A percentile compares a stretch with the other conserved stretches of the same genome.
phyloP scores from a whole-genome alignment of 371 early-diverging fungal species.

The Choanephora cucurbitarum region DNA sequence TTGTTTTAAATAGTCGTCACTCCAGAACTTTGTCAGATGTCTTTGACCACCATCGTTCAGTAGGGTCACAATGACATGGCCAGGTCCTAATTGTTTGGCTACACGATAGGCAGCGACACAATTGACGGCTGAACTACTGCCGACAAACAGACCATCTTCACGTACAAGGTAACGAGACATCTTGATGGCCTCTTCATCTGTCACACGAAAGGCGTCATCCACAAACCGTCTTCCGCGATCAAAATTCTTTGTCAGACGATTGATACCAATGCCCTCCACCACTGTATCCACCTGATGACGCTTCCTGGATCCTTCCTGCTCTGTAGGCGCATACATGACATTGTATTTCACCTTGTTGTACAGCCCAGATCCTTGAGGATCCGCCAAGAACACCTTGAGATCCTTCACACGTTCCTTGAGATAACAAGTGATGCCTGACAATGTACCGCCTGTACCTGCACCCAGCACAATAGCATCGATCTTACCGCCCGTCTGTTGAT shows the following conservation, averaged over 20 bases:
- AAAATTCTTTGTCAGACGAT: constrained; percentile 92
- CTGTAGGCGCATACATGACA: constrained; percentile 85
- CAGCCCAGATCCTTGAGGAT: constrained; percentile 93
- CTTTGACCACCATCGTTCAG: constrained; percentile 85
- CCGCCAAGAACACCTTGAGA: constrained; percentile 80
- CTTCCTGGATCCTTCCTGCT: constrained; percentile 87
- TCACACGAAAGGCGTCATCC: constrained; percentile 87
- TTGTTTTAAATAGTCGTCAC: constrained; percentile 42
- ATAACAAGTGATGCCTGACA: constrained; percentile 85
- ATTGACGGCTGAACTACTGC: constrained; percentile 91
- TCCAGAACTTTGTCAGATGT: constrained; percentile 87
- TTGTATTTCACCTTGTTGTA: constrained; percentile 90
- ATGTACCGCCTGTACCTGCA: constrained; percentile 93
- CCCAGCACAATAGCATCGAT: constrained; percentile 88
- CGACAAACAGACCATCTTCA: constrained; percentile 90
- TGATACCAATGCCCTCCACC: constrained; percentile 96
- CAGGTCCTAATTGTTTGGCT: constrained; percentile 73
- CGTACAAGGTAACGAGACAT: constrained; percentile 89
- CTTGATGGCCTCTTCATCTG: constrained; percentile 87
- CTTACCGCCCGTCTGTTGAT: constrained; percentile 66
- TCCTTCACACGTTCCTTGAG: constrained; percentile 69
- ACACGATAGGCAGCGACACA: constrained; percentile 84
- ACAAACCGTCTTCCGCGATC: constrained; percentile 61
- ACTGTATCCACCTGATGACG: constrained; percentile 97
- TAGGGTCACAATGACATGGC: constrained; percentile 82